Evolutionary conservation across 305 asterid genomes (phyloP).

Genomic region (Fraxinus ornus): DNA sequence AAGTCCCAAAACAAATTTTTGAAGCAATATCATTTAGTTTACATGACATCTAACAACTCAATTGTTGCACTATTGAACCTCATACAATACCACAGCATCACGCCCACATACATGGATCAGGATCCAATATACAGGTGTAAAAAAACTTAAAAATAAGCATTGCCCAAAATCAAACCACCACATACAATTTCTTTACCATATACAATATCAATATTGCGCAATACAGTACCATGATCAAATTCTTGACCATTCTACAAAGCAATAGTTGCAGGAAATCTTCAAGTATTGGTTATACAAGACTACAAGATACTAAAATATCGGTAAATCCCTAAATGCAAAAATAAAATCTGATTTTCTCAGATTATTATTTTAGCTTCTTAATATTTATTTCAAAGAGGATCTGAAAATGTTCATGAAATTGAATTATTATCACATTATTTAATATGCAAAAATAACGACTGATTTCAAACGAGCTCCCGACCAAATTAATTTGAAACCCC

Average conservation of each 20-base stretch:
- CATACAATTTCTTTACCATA: not conserved
- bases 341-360: not conserved
- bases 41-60: not conserved
- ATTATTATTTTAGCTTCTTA: not conserved
- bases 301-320: not conserved
- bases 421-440: not conserved
- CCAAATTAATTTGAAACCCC: not conserved
- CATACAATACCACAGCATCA: not conserved
- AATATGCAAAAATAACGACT: not conserved
- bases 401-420: not conserved
- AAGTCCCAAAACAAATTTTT: not conserved
- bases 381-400: not conserved
- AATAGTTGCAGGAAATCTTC: not conserved
- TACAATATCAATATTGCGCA: not conserved
- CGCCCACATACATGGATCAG: not conserved
- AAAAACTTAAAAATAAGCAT: not conserved
- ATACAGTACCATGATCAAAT: not conserved
- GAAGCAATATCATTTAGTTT: not conserved
- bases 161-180: not conserved
- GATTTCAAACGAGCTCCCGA: not conserved
- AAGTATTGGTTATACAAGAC: not conserved
- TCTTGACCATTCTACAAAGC: not conserved
- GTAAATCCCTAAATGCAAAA: not conserved
- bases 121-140: not conserved
- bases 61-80: not conserved